phyloP scores from a whole-genome alignment of 495 filamentous ascomycete species.

The Aspergillus biplanus region DNA sequence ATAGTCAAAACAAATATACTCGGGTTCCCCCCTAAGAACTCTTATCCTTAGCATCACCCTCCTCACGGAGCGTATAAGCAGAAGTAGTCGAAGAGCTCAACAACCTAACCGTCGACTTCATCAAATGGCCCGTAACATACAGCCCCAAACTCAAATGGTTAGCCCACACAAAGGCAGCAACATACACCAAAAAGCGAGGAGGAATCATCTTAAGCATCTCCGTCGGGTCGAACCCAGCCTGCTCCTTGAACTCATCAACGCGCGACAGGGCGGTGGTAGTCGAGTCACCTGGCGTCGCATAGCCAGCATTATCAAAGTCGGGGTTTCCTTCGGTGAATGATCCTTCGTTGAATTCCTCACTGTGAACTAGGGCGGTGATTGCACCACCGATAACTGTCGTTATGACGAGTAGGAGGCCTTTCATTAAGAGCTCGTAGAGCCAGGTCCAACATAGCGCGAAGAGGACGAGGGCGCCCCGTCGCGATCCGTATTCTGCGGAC shows the following conservation, averaged over 20 bases:
- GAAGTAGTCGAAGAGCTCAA: constrained; percentile 1
- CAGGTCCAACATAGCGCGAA: constrained; percentile 20
- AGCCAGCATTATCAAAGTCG: neutral
- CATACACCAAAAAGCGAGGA: constrained; percentile 17
- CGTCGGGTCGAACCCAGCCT: constrained; percentile 20
- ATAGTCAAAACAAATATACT: too few species aligned
- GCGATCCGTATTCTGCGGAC: constrained; percentile 19
- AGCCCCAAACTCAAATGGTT: constrained; percentile 22
- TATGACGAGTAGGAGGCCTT: constrained; percentile 21
- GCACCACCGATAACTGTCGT: constrained; percentile 23
- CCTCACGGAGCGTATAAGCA: neutral
- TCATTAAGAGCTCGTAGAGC: constrained; percentile 24
- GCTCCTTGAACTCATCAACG: constrained; percentile 21
- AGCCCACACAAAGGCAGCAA: constrained; percentile 19
- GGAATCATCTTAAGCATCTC: constrained; percentile 18
- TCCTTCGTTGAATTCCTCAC: constrained; percentile 11
- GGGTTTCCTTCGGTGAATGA: neutral
- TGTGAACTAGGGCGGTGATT: constrained; percentile 19
- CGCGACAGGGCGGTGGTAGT: constrained; percentile 5
- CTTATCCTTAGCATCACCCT: too few species aligned
- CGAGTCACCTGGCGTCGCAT: neutral
- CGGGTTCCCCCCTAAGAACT: too few species aligned
- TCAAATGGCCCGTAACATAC: constrained; percentile 23
- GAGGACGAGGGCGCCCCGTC: constrained; percentile 12
- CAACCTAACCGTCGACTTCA: constrained; percentile 16